phyloP scores from a whole-genome alignment of 2,329 filamentous ascomycete species.

The Diaporthe ampelina region DNA sequence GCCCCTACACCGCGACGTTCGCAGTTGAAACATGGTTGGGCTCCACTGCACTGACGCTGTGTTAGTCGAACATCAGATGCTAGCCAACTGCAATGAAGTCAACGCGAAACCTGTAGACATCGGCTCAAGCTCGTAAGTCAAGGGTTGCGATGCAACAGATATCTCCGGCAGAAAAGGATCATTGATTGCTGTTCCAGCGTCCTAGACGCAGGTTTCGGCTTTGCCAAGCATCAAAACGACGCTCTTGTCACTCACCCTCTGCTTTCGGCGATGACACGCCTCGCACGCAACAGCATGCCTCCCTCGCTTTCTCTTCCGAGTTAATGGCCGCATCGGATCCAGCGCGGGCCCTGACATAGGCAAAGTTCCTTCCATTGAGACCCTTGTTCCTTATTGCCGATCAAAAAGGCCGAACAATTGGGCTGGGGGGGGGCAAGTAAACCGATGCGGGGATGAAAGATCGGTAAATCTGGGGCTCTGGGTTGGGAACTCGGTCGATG shows the following conservation, averaged over 20 bases:
- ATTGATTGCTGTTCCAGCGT: too few species aligned
- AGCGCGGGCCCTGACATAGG: too few species aligned
- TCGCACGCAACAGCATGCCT: conserved; percentile 39
- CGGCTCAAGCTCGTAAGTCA: too few species aligned
- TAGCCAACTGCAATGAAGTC: too few species aligned
- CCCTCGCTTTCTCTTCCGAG: conserved; percentile 43
- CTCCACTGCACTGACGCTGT: not conserved
- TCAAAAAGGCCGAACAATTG: not conserved
- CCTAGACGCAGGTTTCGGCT: too few species aligned
- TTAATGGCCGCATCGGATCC: not conserved
- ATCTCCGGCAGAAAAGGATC: too few species aligned
- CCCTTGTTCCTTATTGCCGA: not conserved
- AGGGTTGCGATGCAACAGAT: not conserved
- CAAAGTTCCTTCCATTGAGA: not conserved
- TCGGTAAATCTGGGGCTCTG: not conserved
- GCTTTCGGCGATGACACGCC: conserved; percentile 42
- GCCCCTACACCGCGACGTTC: conserved; percentile 1
- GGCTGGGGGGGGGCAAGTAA: not conserved
- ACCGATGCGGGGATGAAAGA: not conserved
- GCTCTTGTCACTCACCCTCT: conserved; percentile 38
- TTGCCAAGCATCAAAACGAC: not conserved
- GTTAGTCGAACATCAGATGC: not conserved
- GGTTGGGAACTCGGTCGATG: not conserved
- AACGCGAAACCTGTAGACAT: too few species aligned
- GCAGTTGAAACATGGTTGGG: conserved; percentile 8